Evolutionary conservation across 306 rosid species (phyloP), one percentile per base, ranked within the genome.

Genomic region (Cucumis hystrix): DNA sequence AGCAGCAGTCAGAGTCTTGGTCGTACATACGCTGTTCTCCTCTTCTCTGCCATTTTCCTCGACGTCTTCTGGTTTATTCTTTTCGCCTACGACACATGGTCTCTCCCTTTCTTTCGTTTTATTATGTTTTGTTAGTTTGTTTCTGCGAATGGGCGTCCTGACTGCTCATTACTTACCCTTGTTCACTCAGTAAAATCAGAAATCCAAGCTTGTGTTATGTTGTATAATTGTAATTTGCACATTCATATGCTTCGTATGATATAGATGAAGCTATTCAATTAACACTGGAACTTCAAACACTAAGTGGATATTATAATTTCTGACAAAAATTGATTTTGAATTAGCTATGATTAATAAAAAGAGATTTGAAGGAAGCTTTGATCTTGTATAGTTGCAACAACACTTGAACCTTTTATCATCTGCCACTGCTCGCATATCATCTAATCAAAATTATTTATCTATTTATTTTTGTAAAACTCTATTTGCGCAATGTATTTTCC

Each of bases 1-100:
- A 94, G 98, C 82, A 94, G 97, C 80, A 94, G 97, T 68, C 98
- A 94, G 87, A 89, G 88, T 67, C 96, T 94, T 4, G 98, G 97
- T 75, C 97, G 98, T 4, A 90, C 96, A n/a, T 94, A 94, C 78
- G 98, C 96, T 7, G 89, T 89, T 65, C 98, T 94, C 52, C 97
- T 94, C 61, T 80, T 91, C 71, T 90, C 89, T 81, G 82, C 95
- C 1, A 55, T 94, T 2, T 80, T 90, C 80, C 91, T 94, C 35
- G 98, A 94, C 74, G 16, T 94, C 78, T 75, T 70, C 67, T 94
- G 98, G 97, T 94, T 94, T 86, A 75, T 90, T 88, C 92, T 92
- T 80, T 94, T 94, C 79, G 41, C 83, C 80, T 76, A 76, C 47
- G 91, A 89, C 54, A 94, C 91, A 74, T 93, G 98, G 98, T 91